Conservation (phyloP, 495 filamentous ascomycete species). For the Penicillium ochrochloron region DNA sequence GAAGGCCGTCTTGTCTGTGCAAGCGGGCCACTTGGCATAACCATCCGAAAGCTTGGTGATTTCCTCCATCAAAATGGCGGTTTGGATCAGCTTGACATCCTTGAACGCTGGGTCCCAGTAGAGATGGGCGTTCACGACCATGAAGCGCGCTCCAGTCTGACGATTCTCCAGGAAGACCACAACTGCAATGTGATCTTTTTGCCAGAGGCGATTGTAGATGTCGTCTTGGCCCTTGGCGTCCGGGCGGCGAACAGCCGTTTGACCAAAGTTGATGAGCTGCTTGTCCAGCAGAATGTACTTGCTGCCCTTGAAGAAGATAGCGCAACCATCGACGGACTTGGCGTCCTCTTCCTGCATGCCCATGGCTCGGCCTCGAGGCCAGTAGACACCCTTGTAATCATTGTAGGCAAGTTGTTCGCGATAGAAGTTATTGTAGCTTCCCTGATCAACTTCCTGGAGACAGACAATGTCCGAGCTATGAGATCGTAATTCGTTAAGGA, state of each 20-base stretch:
- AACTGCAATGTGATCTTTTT: constrained; percentile 92
- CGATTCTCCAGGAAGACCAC: constrained; percentile 91
- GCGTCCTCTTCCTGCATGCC: constrained; percentile 91
- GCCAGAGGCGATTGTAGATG: constrained; percentile 97
- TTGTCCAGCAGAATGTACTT: constrained; percentile 95
- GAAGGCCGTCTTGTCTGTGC: constrained; percentile 78
- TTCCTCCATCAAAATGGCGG: constrained; percentile 90
- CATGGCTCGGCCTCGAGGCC: constrained; percentile 81
- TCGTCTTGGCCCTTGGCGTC: constrained; percentile 96
- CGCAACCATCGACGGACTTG: constrained; percentile 88
- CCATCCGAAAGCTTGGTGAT: constrained; percentile 80
- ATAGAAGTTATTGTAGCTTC: constrained; percentile 89
- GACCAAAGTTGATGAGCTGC: constrained; percentile 88
- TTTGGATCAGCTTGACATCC: constrained; percentile 95
- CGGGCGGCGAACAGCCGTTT: constrained; percentile 85
- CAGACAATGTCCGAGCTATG: constrained; percentile 87
- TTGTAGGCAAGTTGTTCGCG: constrained; percentile 76
- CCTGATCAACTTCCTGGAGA: constrained; percentile 88
- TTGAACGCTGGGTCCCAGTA: constrained; percentile 89
- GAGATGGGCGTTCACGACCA: constrained; percentile 90
- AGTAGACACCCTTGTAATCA: constrained; percentile 92
- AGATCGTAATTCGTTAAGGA: constrained; percentile 78
- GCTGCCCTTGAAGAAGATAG: constrained; percentile 90
- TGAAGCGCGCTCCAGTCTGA: constrained; percentile 81
- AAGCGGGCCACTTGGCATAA: constrained; percentile 74